Percentiles rank a stretch among this genome's conserved stretches.
Evolutionary conservation across 257 asterid genomes (phyloP).

Genomic region (Striga asiatica): DNA sequence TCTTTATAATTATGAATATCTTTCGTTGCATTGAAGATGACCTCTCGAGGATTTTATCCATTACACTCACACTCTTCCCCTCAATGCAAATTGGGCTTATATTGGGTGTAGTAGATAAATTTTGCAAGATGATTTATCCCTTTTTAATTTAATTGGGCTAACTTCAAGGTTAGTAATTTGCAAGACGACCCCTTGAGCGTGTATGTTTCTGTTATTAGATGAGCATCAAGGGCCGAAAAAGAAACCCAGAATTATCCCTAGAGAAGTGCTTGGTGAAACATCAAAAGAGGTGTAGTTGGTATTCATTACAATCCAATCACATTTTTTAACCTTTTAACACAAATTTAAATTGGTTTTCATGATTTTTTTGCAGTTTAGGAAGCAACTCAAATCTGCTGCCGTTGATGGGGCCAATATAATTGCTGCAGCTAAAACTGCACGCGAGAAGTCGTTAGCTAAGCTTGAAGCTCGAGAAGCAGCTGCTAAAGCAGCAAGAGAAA

Average conservation of each 20-base stretch:
- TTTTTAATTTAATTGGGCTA: background rate
- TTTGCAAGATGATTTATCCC: too few relatives aligned
- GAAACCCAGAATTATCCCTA: slow-evolving; percentile 64
- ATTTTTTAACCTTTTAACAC: background rate
- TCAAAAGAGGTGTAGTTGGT: slow-evolving; percentile 41
- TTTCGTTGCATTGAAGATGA: too few relatives aligned
- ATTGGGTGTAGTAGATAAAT: background rate
- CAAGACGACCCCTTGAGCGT: too few relatives aligned
- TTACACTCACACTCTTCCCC: too few relatives aligned
- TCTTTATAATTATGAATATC: background rate
- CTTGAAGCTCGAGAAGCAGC: slow-evolving; percentile 65
- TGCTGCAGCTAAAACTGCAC: slow-evolving; percentile 41
- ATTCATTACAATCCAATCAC: background rate
- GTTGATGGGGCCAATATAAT: slow-evolving; percentile 53
- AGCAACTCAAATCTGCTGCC: slow-evolving; percentile 46
- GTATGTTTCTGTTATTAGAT: slow-evolving; percentile 27
- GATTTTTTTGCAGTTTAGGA: slow-evolving; percentile 36
- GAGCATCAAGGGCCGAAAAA: slow-evolving; percentile 47
- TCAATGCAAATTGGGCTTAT: background rate
- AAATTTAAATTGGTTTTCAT: background rate
- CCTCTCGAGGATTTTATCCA: too few relatives aligned
- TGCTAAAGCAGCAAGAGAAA: slow-evolving; percentile 47
- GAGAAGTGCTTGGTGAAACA: slow-evolving; percentile 51
- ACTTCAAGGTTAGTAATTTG: background rate
- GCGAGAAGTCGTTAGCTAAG: slow-evolving; percentile 45